Base-by-base conservation (phyloP, 2,329 filamentous ascomycete genomes). In the Colletotrichum scovillei region DNA sequence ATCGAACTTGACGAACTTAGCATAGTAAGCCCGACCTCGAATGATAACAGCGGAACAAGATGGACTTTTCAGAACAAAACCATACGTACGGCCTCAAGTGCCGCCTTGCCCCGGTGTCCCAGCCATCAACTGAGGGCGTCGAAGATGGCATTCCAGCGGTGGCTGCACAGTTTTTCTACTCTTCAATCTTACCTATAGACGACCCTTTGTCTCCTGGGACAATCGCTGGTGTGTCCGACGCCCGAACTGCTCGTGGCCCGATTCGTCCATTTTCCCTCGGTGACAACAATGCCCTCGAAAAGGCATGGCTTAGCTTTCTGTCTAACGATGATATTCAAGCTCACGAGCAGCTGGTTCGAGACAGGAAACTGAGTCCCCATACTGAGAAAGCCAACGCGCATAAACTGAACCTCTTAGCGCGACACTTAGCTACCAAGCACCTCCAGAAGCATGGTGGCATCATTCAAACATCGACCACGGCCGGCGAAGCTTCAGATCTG, bases 121-220 rank as follows among this genome's bases (percentile, higher is more conserved):
- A 83, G 78, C 81, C 82, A 32, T 38, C 46, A 7, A 22, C 72
- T 8, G 77, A 81, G 30, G 73, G 80, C 28, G 82, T 82, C 69
- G 80, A 84, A 57, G 83, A 87, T 67, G 86, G 84, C 66, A 86
- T 89, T 28, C 92, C 93, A 19, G 87, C 90, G 0, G 81, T 93
- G 67, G 86, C 88, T 38, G 88, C 92, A 26, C 94, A 95, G 75
- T 98, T 95, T 84, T 98, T 98, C 83, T 98, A 97, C 82, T 89
- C 91, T 16, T 97, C 95, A 12, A 86, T 91, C 14, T 89, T 96
- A 63, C 92, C 95, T 35, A 95, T 98, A 79, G 95, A 98, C 79
- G 95, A 98, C 79, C 94, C 94, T 28, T 88, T 97, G n/a, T 94
- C 93, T 11, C 89, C 92, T 1, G 84, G 86, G 12, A 81, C 88